phyloP scores from a whole-genome alignment of 495 filamentous ascomycete species.

The Penicillium mononematosum region DNA sequence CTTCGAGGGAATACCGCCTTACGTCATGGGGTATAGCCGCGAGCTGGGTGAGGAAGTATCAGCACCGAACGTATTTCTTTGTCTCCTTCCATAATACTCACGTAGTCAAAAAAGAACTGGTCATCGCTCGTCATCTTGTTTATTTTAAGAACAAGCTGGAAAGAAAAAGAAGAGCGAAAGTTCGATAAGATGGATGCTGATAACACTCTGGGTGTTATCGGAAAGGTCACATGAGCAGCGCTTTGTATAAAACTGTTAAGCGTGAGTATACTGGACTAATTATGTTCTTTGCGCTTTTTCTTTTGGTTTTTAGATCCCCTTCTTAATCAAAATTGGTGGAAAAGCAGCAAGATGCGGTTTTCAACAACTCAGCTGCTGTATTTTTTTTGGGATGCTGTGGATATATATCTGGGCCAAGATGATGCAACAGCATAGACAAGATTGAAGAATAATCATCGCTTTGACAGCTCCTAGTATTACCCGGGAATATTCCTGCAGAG shows the following conservation, averaged over 20 bases:
- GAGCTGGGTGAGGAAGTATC: constrained; percentile 52
- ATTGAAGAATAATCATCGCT: background rate
- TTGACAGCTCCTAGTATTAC: background rate
- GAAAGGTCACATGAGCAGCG: constrained; percentile 22
- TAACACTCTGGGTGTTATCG: constrained; percentile 14
- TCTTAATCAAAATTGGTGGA: background rate
- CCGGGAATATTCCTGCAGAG: background rate
- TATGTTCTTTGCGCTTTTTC: background rate
- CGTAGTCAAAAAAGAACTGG: constrained; percentile 52
- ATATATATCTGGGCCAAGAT: background rate
- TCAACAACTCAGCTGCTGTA: background rate
- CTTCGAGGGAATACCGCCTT: constrained; percentile 58
- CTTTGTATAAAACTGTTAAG: background rate
- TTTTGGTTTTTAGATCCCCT: background rate
- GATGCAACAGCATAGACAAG: background rate
- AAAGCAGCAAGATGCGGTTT: background rate
- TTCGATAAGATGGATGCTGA: constrained; percentile 25
- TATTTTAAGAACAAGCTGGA: constrained; percentile 16
- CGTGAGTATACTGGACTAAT: background rate
- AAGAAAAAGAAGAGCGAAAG: constrained; percentile 12
- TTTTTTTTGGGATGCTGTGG: background rate
- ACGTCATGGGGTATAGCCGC: constrained; percentile 71
- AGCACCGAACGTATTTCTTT: constrained; percentile 5
- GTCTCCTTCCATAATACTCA: constrained; percentile 23
- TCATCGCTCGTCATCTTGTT: constrained; percentile 52